These are phyloP conservation scores for Cenococcum geophilum DNA, from an alignment of 495 filamentous ascomycete genomes.

Conservation along the genomic window DNA sequence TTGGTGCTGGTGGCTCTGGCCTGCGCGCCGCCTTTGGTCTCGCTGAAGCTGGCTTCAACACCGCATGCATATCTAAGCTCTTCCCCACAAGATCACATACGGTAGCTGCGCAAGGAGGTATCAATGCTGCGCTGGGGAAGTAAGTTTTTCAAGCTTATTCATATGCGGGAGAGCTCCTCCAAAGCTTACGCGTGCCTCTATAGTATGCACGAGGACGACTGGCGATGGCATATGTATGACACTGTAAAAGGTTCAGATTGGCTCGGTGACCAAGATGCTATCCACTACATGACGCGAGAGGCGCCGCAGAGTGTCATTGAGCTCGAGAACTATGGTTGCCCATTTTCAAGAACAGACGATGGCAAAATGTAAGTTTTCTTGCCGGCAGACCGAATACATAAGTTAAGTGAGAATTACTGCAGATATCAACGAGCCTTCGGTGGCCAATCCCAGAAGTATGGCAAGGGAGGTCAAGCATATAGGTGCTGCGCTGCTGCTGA, in stretches of 20 bases:
- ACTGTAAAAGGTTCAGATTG: slow-evolving; percentile 98
- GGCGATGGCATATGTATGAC: slow-evolving; percentile 99
- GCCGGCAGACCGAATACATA: slow-evolving; percentile 29
- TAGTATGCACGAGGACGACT: slow-evolving; percentile 83
- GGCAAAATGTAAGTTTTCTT: slow-evolving; percentile 65
- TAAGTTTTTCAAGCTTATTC: slow-evolving; percentile 43
- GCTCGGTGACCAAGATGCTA: slow-evolving; percentile 97
- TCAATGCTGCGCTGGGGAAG: slow-evolving; percentile 96
- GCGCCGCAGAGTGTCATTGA: slow-evolving; percentile 88
- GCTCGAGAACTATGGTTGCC: slow-evolving; percentile 95
- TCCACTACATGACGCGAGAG: slow-evolving; percentile 98
- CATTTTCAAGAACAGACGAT: slow-evolving; percentile 95
- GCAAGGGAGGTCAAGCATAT: slow-evolving; percentile 96
- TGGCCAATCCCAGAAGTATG: slow-evolving; percentile 90
- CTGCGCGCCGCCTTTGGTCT: slow-evolving; percentile 93
- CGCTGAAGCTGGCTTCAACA: slow-evolving; percentile 96
- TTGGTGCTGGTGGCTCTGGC: slow-evolving; percentile 90
- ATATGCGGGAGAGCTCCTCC: slow-evolving; percentile 10
- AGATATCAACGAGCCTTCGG: slow-evolving; percentile 94
- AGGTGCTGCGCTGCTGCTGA: slow-evolving; percentile 92
- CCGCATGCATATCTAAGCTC: slow-evolving; percentile 95
- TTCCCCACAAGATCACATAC: slow-evolving; percentile 96
- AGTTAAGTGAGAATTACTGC: slow-evolving; percentile 7
- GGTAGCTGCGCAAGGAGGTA: slow-evolving; percentile 88
- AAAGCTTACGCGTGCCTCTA: slow-evolving; percentile 6